Base-by-base conservation (phyloP, 805 yeast genomes). In the Teunomyces cretensis region DNA sequence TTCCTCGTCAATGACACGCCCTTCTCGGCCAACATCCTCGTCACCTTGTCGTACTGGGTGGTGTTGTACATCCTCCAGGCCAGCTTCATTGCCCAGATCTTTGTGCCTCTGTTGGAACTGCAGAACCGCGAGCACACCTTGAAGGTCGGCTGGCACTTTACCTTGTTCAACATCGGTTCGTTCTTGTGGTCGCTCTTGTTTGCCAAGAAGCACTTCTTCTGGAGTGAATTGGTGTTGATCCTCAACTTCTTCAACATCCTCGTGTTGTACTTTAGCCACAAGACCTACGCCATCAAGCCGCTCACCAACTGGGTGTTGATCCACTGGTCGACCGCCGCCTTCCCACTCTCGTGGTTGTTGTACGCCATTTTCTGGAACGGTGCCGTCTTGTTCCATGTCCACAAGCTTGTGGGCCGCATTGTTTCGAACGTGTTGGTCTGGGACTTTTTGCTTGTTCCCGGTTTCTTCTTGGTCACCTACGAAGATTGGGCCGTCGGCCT, bases 331-430 rank as follows among this genome's bases (percentile, higher is more conserved):
- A 74, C 76, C 11, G 76, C 81, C 8, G 88, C 91, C 0, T 53
- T 86, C 55, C 95, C 96, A 11, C 62, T 86, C 44, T 73, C 86
- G 27, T 88, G 96, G 96, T 65, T 83, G 30, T 60, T 85, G 47
- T 86, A 81, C 57, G 83, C 82, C 17, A 60, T 88, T 31, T 85
- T 87, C 71, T 88, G 96, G 96, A 86, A 85, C 58, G 95, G 95
- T 38, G 90, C 95, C 1, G 84, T 84, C 24, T 61, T 84, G 60
- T 78, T 83, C 67, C 86, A 83, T 48, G 78, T 85, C 44, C 76
- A 78, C 54, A 60, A 67, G 47, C 62, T 84, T n/a, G 65, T 78
- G 15, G 81, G 88, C 12, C 75, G 95, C 47, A 65, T 88, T 41
- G 49, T 87, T 16, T 88, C 92, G 42, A 87, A 88, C 62, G 61